phyloP scores from a whole-genome alignment of 352 stramenopile species.

The Vaucheria bursata region DNA sequence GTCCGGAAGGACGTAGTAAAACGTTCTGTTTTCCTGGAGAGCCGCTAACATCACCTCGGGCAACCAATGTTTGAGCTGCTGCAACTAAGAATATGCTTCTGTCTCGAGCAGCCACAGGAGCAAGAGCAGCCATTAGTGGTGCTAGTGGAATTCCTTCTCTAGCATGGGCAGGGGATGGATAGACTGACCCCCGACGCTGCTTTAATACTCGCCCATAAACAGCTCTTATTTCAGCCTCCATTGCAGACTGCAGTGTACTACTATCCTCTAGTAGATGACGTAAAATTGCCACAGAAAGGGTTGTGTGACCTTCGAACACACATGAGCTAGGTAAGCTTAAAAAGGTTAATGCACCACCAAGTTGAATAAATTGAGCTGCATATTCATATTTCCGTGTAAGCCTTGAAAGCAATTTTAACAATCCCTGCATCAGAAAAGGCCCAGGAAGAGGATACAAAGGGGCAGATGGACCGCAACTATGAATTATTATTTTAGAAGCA shows the following conservation, averaged over 20 bases:
- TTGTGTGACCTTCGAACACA: slow-evolving; percentile 29
- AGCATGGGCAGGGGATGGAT: background rate
- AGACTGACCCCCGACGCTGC: background rate
- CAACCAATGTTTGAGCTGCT: background rate
- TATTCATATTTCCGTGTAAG: slow-evolving; percentile 22
- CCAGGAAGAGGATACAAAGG: background rate
- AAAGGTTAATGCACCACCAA: slow-evolving; percentile 5
- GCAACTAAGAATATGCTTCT: slow-evolving; percentile 9
- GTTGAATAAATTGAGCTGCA: slow-evolving; percentile 16
- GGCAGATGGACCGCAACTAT: too few species aligned
- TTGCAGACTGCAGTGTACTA: slow-evolving; percentile 36
- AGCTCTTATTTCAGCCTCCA: slow-evolving; percentile 41
- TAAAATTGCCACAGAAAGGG: slow-evolving; percentile 24
- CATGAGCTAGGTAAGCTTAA: slow-evolving; percentile 12
- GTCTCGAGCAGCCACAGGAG: slow-evolving; percentile 19
- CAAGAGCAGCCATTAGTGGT: too few species aligned
- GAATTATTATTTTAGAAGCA: too few species aligned
- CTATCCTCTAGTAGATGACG: slow-evolving; percentile 37
- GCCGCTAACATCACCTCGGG: background rate
- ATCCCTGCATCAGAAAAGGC: background rate
- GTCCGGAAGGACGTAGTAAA: background rate
- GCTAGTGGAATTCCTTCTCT: background rate
- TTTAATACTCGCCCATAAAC: slow-evolving; percentile 20
- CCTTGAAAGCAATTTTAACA: slow-evolving; percentile 19
- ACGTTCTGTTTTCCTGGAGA: too few species aligned